Base-by-base conservation (phyloP, 129 eudicot species). In the Chrysanthemum lavandulifolium region DNA sequence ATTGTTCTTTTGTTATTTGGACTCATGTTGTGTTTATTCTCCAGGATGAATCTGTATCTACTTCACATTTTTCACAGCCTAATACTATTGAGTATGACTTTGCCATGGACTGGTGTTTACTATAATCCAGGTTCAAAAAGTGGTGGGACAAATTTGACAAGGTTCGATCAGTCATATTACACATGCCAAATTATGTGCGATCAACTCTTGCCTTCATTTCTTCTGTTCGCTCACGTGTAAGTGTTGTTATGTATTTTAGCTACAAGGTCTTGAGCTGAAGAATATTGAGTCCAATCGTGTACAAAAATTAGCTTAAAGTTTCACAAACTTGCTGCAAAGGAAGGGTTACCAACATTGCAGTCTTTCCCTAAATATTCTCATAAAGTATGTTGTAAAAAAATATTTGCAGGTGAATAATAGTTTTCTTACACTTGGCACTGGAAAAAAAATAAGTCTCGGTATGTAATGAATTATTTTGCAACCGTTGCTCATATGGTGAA, bases 81-180 rank as follows among this genome's bases (percentile, higher is more conserved):
- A 90, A 94, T 81, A 90, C 93, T 7, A 75, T 94, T n/a, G 98
- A 87, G 66, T 88, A 84, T 84, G 98, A 94, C 60, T 77, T 94
- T 96, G 98, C 96, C 53, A 82, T 87, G 90, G 85, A 81, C 4
- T 94, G 98, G 98, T 75, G 83, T 73, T 74, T 85, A 49, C 81
- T 82, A 25, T 91, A 88, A 66, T 29, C 81, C 53, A 70, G 78
- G 85, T 87, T 89, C 45, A 80, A 71, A 12, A 75, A 36, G 10
- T 78, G 82, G 73, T 90, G 93, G 96, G 74, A 82, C 33, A 71
- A 10, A 65, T 54, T 86, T 49, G 79, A 84, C 74, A 72, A 88
- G 98, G 98, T 94, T 45, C 45, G 79, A 64, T 50, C 29, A 61
- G 6, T 45, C 31, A 65, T 62, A n/a, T 78, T 51, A 62, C 56